Conservation (phyloP, 495 filamentous ascomycete genomes). For the Penicillium diatomitis region DNA sequence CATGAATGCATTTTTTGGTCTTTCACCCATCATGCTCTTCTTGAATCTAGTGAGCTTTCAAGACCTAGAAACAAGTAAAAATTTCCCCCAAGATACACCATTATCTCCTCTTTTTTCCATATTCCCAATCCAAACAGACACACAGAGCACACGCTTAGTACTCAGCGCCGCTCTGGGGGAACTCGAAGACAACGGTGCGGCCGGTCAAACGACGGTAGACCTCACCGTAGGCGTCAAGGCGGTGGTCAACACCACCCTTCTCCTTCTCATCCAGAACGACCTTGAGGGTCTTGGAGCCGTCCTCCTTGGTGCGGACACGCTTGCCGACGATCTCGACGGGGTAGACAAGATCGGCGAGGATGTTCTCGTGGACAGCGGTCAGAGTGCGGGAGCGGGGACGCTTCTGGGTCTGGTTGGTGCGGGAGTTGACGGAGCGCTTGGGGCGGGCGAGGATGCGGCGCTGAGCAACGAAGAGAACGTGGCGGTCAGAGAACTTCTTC, state of each 20-base stretch:
- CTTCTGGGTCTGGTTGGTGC: slow-evolving; percentile 93
- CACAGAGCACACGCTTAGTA: slow-evolving; percentile 49
- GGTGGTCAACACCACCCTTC: slow-evolving; percentile 95
- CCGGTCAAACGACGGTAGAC: slow-evolving; percentile 95
- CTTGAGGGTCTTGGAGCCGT: slow-evolving; percentile 95
- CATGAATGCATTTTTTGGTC: slow-evolving; percentile 28
- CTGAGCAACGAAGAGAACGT: slow-evolving; percentile 96
- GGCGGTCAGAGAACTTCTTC: slow-evolving; percentile 99
- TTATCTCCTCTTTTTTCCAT: slow-evolving; percentile 12
- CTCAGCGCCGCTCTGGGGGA: slow-evolving; percentile 77
- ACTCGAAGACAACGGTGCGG: slow-evolving; percentile 92
- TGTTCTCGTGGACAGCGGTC: slow-evolving; percentile 94
- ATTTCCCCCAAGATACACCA: slow-evolving; percentile 10
- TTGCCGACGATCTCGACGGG: slow-evolving; percentile 99
- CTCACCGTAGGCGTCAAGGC: slow-evolving; percentile 97
- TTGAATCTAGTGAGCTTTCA: slow-evolving; percentile 23
- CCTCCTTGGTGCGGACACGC: slow-evolving; percentile 91
- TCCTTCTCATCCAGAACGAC: slow-evolving; percentile 99
- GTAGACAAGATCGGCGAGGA: slow-evolving; percentile 93
- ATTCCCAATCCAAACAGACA: not conserved
- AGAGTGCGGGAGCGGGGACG: slow-evolving; percentile 94
- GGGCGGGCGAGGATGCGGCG: slow-evolving; percentile 97
- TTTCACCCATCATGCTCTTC: slow-evolving; percentile 23
- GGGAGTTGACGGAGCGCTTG: slow-evolving; percentile 89
- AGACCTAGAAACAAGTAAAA: slow-evolving; percentile 22